phyloP scores from a whole-genome alignment of 768 basidiomycete species.

The Sporobolomyces phaffii region DNA sequence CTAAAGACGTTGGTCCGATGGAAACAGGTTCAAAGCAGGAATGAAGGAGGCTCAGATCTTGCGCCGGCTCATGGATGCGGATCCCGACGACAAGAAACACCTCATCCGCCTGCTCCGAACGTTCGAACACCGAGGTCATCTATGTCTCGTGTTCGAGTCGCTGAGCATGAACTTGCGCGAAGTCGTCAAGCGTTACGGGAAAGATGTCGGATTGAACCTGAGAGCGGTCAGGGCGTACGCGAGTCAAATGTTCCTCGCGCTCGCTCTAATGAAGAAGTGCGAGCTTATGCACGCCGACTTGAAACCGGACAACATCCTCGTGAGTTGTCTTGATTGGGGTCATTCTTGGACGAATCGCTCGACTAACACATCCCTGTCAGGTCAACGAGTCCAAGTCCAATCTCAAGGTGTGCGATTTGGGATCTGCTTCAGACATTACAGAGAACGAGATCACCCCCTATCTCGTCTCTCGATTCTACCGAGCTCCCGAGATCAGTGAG shows the following conservation, averaged over 20 bases:
- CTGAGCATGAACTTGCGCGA: constrained; percentile 93
- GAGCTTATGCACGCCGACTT: constrained; percentile 98
- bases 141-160: constrained; percentile 86
- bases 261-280: constrained; percentile 76
- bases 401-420: constrained; percentile 90
- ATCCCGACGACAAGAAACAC: constrained; percentile 96
- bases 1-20: too few relatives aligned
- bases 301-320: constrained; percentile 96
- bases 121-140: constrained; percentile 94
- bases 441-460: constrained; percentile 98
- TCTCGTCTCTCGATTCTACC: constrained; percentile 93
- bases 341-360: constrained; percentile 4
- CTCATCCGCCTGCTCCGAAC: constrained; percentile 84
- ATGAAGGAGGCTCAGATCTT: constrained; percentile 86
- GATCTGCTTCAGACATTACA: constrained; percentile 88
- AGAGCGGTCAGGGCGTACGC: constrained; percentile 98
- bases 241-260: constrained; percentile 84
- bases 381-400: constrained; percentile 91
- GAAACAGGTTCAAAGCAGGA: constrained; percentile 84
- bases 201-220: constrained; percentile 93
- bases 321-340: constrained; percentile 48
- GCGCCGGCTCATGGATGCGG: constrained; percentile 75
- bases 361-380: constrained; percentile 48
- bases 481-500: constrained; percentile 96
- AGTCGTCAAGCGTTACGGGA: constrained; percentile 95